Percentiles rank a stretch among this genome's conserved stretches.
Evolutionary conservation across 73 alveolate species (phyloP).

Genomic region (Paramecium sonneborni): DNA sequence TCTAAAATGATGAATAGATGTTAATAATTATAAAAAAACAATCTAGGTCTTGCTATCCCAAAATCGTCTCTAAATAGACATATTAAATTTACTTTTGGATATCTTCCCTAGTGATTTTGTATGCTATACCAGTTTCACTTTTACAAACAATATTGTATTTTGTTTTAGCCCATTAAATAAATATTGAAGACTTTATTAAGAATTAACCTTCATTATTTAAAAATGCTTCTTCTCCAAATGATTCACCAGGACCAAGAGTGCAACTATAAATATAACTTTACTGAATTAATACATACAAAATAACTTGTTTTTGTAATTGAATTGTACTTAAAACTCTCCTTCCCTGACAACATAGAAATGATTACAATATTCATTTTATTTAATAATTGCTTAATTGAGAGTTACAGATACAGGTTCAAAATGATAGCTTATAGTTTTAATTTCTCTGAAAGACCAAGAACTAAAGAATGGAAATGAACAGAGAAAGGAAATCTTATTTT

Average conservation of each 20-base stretch:
- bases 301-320: not conserved
- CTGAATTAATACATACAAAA: not conserved
- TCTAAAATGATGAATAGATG: slow-evolving; percentile 7
- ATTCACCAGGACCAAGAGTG: slow-evolving; percentile 37
- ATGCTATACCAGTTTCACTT: slow-evolving; percentile 1
- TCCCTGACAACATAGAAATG: slow-evolving; percentile 41
- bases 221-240: slow-evolving; percentile 49
- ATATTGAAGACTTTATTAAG: not conserved
- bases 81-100: not conserved
- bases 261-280: slow-evolving; percentile 6
- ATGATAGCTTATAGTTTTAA: slow-evolving; percentile 22
- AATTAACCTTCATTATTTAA: not conserved
- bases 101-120: slow-evolving; percentile 50
- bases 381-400: not conserved
- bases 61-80: not conserved
- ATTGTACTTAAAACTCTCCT: slow-evolving; percentile 49
- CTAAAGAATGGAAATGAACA: slow-evolving; percentile 38
- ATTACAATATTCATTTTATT: not conserved
- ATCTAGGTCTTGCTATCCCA: slow-evolving; percentile 29
- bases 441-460: slow-evolving; percentile 52
- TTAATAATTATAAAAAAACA: not conserved
- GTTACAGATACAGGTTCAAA: slow-evolving; percentile 34
- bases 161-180: not conserved
- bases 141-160: not conserved
- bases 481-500: not conserved